Conservation (phyloP, 441 rosid species). For the Populus trichocarpa region DNA sequence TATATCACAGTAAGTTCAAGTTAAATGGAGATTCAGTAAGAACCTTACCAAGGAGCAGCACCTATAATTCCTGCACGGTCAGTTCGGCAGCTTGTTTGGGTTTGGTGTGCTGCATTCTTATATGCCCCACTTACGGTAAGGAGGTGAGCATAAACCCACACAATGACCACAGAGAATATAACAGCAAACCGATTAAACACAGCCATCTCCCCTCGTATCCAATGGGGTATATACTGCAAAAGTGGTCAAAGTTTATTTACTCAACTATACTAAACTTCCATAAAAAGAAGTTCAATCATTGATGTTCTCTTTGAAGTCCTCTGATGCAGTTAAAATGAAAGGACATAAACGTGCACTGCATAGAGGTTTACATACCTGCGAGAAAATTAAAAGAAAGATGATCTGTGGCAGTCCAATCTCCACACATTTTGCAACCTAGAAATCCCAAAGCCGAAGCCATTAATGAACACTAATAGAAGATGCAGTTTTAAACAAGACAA, state of each 20-base stretch:
- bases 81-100: slow-evolving; percentile 83
- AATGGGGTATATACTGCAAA: slow-evolving; percentile 82
- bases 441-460: slow-evolving; percentile 24
- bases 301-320: background rate
- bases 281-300: background rate
- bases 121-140: slow-evolving; percentile 95
- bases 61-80: slow-evolving; percentile 83
- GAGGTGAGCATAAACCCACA: slow-evolving; percentile 90
- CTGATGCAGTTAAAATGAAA: background rate
- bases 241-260: slow-evolving; percentile 16
- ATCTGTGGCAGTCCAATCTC: slow-evolving; percentile 94
- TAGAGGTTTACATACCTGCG: slow-evolving; percentile 50
- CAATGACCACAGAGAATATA: slow-evolving; percentile 69
- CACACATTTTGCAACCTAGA: slow-evolving; percentile 90
- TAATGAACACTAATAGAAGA: slow-evolving; percentile 9
- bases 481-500: slow-evolving; percentile 32
- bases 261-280: background rate
- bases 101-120: slow-evolving; percentile 50
- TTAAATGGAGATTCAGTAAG: background rate
- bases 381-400: slow-evolving; percentile 65
- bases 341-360: background rate
- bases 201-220: slow-evolving; percentile 49
- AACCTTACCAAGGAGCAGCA: slow-evolving; percentile 80
- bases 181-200: slow-evolving; percentile 78
- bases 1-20: background rate